These are phyloP conservation scores for Aspergillus olivimuriae DNA, from an alignment of 495 filamentous ascomycete species.

Conservation along the genomic window DNA sequence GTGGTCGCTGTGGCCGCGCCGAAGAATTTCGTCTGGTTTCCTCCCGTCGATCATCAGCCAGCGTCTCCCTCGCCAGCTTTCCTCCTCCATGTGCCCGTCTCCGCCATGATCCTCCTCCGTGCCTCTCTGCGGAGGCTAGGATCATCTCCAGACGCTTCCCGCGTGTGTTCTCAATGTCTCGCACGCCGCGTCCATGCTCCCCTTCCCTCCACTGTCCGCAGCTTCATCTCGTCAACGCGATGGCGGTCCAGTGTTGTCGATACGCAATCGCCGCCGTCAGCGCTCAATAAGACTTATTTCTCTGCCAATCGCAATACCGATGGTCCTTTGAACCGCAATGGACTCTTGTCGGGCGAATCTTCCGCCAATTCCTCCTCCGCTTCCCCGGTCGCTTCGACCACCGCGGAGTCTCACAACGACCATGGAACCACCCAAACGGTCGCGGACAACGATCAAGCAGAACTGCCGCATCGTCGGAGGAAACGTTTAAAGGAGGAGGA, in stretches of 20 bases:
- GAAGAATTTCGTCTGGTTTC: slow-evolving; percentile 21
- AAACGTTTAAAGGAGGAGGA: slow-evolving; percentile 45
- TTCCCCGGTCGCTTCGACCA: no score
- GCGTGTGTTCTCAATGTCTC: slow-evolving; percentile 31
- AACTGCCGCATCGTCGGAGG: slow-evolving; percentile 45
- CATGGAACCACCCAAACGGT: slow-evolving; percentile 12
- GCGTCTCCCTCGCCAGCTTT: slow-evolving; percentile 2
- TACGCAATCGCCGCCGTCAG: slow-evolving; percentile 18
- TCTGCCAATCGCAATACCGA: slow-evolving; percentile 27
- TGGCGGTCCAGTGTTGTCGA: slow-evolving; percentile 24
- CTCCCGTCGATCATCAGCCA: slow-evolving; percentile 5
- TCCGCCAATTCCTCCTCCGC: slow-evolving; percentile 8
- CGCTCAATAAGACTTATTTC: slow-evolving; percentile 37
- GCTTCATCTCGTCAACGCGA: slow-evolving; percentile 29
- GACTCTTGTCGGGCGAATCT: slow-evolving; percentile 25
- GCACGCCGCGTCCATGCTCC: slow-evolving; percentile 11
- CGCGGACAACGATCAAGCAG: slow-evolving; percentile 19
- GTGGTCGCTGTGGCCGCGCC: slow-evolving; percentile 29
- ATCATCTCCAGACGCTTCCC: slow-evolving; percentile 24
- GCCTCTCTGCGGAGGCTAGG: slow-evolving; percentile 32
- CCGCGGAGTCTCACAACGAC: slow-evolving; percentile 5
- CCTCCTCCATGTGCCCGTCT: slow-evolving; percentile 9
- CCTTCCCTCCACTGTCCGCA: slow-evolving; percentile 18
- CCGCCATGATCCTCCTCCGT: slow-evolving; percentile 40
- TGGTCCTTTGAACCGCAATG: slow-evolving; percentile 14